Base-by-base conservation (phyloP, 1,284 basidiomycete species). In the Cutaneotrichosporon spelunceum region DNA sequence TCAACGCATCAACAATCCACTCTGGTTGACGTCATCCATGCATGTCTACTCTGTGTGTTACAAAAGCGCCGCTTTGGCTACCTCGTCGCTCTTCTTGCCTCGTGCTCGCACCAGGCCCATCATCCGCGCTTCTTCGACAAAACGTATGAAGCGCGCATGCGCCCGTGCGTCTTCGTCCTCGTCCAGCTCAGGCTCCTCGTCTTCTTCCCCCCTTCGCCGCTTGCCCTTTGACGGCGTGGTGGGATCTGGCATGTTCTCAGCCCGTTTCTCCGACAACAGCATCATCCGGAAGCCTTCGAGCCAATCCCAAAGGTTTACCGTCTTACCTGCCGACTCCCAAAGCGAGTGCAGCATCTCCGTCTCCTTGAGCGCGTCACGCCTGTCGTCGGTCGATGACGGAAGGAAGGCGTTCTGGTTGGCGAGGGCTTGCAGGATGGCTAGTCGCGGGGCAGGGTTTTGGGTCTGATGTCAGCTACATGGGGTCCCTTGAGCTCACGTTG, bases 261-360 rank as follows among this genome's bases (percentile, higher is more conserved):
- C 56, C 10, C 57, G 62, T n/a, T 45, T 55, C 19, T 42, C 49
- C 11, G 23, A 34, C 24, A 54, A 48, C 63, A 70, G 59, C 3
- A 58, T 57, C 2, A 45, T 58, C 34, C 70, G 62, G 62, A 74
- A 78, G 0, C 72, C 74, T 33, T 76, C 70, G 2, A 78, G 66
- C 76, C 76, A 78, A 54, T 78, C 76, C 74, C 74, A 78, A 3
- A 78, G 68, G 59, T 76, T 78, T 54, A 78, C 69, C 21, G 66
- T 66, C 60, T 69, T 68, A 3, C 76, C 76, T 1, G 74, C 70
- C 0, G 62, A 66, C 56, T 62, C 65, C 73, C 73, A 78, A 10
- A 78, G 60, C 3, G 65, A 61, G 61, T 71, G 74, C 19, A 78
- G 59, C 13, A 63, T 66, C 48, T 73, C 63, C 27, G 74, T 59